Percentiles rank a stretch among this genome's conserved stretches.
Evolutionary conservation across 75 land plant genomes (phyloP).

Genomic region (Pinus taeda): DNA sequence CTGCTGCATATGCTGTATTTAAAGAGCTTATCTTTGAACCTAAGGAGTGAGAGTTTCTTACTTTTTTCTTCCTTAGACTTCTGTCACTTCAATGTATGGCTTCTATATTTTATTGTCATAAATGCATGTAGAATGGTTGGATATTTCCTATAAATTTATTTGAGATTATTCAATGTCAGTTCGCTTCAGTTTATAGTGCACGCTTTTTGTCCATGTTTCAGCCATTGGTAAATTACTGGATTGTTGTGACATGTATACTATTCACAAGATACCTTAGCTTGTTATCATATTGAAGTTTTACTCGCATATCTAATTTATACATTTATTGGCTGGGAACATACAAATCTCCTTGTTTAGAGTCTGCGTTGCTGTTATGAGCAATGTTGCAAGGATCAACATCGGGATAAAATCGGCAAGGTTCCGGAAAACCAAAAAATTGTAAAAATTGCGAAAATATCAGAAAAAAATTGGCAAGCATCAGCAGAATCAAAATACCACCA

Average conservation of each 20-base stretch:
- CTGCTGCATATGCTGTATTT: slow-evolving; percentile 90
- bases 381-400: too few relatives aligned
- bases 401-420: too few relatives aligned
- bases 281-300: neutral
- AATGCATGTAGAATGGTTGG: neutral
- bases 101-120: neutral
- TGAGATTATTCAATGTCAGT: neutral
- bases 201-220: neutral
- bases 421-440: too few relatives aligned
- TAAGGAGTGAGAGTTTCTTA: slow-evolving; percentile 65
- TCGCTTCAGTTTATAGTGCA: neutral
- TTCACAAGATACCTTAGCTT: too few relatives aligned
- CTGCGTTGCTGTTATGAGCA: too few relatives aligned
- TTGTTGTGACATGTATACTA: neutral
- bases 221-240: neutral
- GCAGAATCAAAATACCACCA: too few relatives aligned
- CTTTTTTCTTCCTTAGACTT: neutral
- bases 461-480: too few relatives aligned
- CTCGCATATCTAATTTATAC: neutral
- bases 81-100: neutral
- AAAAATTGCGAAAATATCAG: too few relatives aligned
- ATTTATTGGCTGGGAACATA: neutral
- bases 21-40: slow-evolving; percentile 93
- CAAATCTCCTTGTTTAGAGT: too few relatives aligned
- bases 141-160: neutral